phyloP scores from a whole-genome alignment of 768 basidiomycete genomes.

The Mycena capillaripes region DNA sequence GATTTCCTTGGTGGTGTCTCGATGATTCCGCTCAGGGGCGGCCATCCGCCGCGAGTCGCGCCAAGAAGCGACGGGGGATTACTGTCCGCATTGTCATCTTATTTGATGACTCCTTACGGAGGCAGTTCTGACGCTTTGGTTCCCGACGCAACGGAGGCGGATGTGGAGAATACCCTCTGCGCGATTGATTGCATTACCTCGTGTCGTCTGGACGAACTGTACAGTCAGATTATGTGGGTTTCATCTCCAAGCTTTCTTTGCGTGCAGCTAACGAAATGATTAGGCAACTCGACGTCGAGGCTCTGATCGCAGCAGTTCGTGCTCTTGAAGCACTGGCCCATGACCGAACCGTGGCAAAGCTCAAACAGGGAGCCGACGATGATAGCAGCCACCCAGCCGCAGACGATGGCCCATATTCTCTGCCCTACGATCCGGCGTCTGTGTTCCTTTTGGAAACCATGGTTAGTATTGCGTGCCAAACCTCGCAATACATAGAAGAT shows the following conservation, averaged over 20 bases:
- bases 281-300: constrained; percentile 84
- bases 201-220: constrained; percentile 94
- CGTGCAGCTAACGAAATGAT: constrained; percentile 16
- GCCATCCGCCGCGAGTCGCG: constrained; percentile 72
- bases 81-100: constrained; percentile 93
- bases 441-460: constrained; percentile 96
- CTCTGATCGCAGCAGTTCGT: constrained; percentile 86
- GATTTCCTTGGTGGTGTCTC: constrained; percentile 97
- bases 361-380: constrained; percentile 81
- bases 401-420: constrained; percentile 62
- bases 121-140: constrained; percentile 80
- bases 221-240: constrained; percentile 90
- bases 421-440: constrained; percentile 96
- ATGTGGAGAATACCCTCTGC: constrained; percentile 94
- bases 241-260: background rate
- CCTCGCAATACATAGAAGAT: constrained; percentile 85
- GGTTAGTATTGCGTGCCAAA: constrained; percentile 88
- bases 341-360: constrained; percentile 84
- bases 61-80: constrained; percentile 89
- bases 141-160: constrained; percentile 89
- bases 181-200: constrained; percentile 96
- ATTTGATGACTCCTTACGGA: constrained; percentile 95
- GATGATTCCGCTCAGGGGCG: constrained; percentile 90
- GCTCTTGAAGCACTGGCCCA: constrained; percentile 93
- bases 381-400: constrained; percentile 50